Base-by-base conservation (phyloP, 2,329 filamentous ascomycete genomes). In the Aspergillus costaricaensis region DNA sequence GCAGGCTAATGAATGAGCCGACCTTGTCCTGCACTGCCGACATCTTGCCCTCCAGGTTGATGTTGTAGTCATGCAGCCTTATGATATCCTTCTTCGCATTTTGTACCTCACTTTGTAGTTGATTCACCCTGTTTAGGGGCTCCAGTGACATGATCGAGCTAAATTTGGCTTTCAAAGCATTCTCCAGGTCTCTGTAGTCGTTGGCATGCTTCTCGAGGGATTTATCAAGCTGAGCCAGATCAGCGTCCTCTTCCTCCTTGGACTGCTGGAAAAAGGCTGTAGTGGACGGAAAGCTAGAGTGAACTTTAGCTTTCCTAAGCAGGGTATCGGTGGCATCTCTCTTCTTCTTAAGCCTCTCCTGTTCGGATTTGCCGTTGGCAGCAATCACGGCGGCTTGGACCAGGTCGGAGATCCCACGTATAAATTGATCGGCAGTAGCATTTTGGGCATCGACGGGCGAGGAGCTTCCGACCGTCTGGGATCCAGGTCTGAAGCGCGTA, bases 401-500 rank as follows among this genome's bases (percentile, higher is more conserved):
- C 32, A 71, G 61, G 5, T 69, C 67, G 5, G 66, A 60, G 38
- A 73, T 58, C 3, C 61, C 58, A 41, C 60, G 67, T 30, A 69
- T 17, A 60, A 82, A 78, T 63, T 84, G 83, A 80, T 82, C 66
- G 41, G 54, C 10, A 14, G 21, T 8, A 17, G 49, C 58, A 50
- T 55, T 58, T 19, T 52, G 58, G 6, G 6, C 9, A 17, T 58
- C 58, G n/a, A 19, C 15, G 5, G 30, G 38, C 9, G 51, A 30
- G 10, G 21, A 5, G 15, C 23, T 55, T 17, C 21, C 30, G 23
- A 21, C 23, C 12, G 27, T 36, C 15, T 15, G 41, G n/a, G n/a
- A 10, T 12, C 48, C 30, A 10, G 43, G 23, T 15, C 32, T 41
- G n/a, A 23, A 14, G 51, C 30, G 54, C 32, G 14, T 44, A 7